Evolutionary conservation across 805 yeast species (phyloP).

Genomic region (Komagataella populi): DNA sequence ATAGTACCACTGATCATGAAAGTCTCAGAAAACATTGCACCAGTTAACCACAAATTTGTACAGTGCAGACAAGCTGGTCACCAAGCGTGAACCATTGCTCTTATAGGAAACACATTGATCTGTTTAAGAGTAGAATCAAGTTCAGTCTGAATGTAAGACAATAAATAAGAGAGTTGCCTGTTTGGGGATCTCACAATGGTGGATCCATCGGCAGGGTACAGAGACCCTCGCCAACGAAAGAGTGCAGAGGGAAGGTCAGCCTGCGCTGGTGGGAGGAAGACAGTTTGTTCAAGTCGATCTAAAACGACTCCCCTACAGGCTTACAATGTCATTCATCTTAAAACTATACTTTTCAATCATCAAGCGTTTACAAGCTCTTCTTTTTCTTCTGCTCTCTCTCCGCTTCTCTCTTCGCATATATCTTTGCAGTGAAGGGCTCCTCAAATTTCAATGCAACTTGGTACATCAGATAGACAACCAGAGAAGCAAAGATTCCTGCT

Average conservation of each 20-base stretch:
- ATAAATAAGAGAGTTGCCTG: neutral
- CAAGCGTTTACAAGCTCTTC: neutral
- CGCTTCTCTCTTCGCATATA: constrained; percentile 63
- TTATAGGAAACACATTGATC: neutral
- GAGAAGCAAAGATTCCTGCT: constrained; percentile 66
- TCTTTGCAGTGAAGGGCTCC: constrained; percentile 91
- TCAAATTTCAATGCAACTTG: constrained; percentile 74
- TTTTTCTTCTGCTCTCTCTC: constrained; percentile 13
- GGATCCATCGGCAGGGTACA: neutral
- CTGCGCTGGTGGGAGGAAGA: neutral
- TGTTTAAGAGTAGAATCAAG: neutral
- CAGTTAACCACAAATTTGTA: neutral
- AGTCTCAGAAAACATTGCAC: neutral
- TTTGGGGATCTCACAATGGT: neutral
- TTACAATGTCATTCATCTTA: too few relatives aligned
- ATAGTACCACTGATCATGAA: neutral
- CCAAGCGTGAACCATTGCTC: neutral
- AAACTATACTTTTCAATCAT: neutral
- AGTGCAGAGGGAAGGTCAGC: neutral
- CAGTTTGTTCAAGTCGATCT: too few relatives aligned
- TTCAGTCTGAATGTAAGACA: neutral
- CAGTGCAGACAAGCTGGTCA: neutral
- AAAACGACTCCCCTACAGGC: neutral
- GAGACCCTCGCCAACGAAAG: neutral
- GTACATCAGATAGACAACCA: constrained; percentile 72